A percentile compares a stretch with the other conserved stretches of the same genome.
phyloP scores from a whole-genome alignment of 2,329 filamentous ascomycete genomes.

The Talaromyces marneffei region DNA sequence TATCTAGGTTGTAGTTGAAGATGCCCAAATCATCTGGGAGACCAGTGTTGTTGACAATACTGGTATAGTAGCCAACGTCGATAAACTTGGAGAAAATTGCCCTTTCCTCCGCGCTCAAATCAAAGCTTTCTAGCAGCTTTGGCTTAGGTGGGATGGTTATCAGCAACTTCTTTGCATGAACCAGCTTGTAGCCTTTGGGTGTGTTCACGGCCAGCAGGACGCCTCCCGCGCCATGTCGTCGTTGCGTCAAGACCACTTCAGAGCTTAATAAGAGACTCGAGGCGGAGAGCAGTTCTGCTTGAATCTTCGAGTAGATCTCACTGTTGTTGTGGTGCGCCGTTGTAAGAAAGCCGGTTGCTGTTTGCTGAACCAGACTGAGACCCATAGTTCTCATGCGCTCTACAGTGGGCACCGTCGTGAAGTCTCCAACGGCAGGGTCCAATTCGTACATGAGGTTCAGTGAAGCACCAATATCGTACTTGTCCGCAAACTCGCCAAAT shows the following conservation, averaged over 20 bases:
- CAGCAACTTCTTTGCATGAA: conserved; percentile 33
- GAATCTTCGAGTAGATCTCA: conserved; percentile 36
- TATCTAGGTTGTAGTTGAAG: conserved; percentile 23
- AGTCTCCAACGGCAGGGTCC: not conserved
- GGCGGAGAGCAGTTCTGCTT: conserved; percentile 2
- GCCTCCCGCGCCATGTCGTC: not conserved
- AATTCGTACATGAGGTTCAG: conserved; percentile 6
- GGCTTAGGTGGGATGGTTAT: conserved; percentile 34
- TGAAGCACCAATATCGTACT: conserved; percentile 16
- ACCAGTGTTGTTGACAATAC: conserved; percentile 35
- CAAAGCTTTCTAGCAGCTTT: conserved; percentile 30
- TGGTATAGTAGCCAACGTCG: conserved; percentile 36
- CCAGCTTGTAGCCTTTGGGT: conserved; percentile 21
- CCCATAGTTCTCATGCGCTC: conserved; percentile 20
- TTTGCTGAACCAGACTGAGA: conserved; percentile 27
- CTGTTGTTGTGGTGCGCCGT: conserved; percentile 37
- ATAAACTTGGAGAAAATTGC: conserved; percentile 35
- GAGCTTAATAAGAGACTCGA: not conserved
- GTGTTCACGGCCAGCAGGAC: conserved; percentile 23
- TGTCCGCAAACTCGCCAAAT: conserved; percentile 25
- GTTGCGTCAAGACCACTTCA: not conserved
- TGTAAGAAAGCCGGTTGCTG: conserved; percentile 26
- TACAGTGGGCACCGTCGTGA: not conserved
- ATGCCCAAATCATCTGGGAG: conserved; percentile 22
- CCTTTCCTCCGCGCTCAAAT: conserved; percentile 31